Base-by-base conservation (phyloP, 148 eudicot genomes). In the Rhododendron ovatum region DNA sequence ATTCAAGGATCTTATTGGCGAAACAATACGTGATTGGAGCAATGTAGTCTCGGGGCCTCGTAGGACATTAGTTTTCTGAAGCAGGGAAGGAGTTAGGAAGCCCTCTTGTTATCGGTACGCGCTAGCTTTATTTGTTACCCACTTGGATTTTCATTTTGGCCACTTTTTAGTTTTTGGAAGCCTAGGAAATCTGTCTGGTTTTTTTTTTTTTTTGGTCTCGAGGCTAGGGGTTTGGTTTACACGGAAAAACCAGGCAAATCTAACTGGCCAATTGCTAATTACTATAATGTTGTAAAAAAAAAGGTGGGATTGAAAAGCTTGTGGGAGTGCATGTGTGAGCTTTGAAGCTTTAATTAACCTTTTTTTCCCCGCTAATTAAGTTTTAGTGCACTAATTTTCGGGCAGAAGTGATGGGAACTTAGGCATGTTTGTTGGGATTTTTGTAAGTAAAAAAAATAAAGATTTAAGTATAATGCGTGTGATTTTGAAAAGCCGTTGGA, bases 1-100 rank as follows among this genome's bases (percentile, higher is more conserved):
- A 87, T 98, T 93, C 85, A 98, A 95, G 92, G 99, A 98, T 84
- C 84, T 98, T 61, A 90, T 98, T 15, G 91, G 92, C 2, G 99
- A 98, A 63, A 90, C 93, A 0, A 94, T 98, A 80, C 87, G 90
- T 5, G 98, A 92, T 47, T 90, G 91, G 8, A 59, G 89, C 86
- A 88, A 83, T 59, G 82, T 75, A 48, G 76, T 43, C 15, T 85
- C 67, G 18, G 89, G 90, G 80, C 87, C 88, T 82, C 89, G 96
- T 87, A 91, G 98, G 91, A 98, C 93, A 89, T 89, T 98, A 88
- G 91, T 94, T 85, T 95, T 98, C 87, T 95, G 88, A 94, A 67
- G 65, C 26, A 55, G 61, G 61, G 57, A 11, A 51, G 61, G 45
- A 41, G 45, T 41, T 41, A 41, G 45, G 45, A 0, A 41, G 45